These are phyloP conservation scores for Aspergillus taichungensis DNA, from an alignment of 495 filamentous ascomycete species.

Conservation along the genomic window DNA sequence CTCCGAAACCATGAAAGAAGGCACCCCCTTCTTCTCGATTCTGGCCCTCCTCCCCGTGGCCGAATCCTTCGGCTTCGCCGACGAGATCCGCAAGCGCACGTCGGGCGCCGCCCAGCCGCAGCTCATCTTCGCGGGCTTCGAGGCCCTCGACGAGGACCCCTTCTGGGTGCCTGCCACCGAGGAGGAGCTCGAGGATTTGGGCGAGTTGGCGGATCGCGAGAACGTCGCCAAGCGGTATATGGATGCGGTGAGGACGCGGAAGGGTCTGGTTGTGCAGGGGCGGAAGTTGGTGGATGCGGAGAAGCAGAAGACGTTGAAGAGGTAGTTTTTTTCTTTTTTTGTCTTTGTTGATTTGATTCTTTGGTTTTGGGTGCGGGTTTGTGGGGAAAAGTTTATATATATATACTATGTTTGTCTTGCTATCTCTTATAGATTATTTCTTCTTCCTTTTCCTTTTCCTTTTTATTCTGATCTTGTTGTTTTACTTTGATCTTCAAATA, in stretches of 20 bases:
- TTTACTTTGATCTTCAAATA: background rate
- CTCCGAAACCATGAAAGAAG: constrained; percentile 86
- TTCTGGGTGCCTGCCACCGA: constrained; percentile 97
- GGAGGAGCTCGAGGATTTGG: constrained; percentile 92
- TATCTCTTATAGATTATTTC: background rate
- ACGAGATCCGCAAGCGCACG: constrained; percentile 92
- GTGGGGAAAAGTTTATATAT: background rate
- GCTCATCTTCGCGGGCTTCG: constrained; percentile 86
- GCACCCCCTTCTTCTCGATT: constrained; percentile 93
- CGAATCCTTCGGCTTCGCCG: constrained; percentile 90
- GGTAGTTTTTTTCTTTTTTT: constrained; percentile 37
- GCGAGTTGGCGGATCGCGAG: constrained; percentile 84
- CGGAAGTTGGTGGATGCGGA: constrained; percentile 82
- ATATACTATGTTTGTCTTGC: too few relatives aligned
- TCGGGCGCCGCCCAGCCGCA: constrained; percentile 86
- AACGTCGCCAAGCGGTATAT: constrained; percentile 95
- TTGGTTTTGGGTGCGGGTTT: background rate
- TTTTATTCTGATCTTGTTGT: background rate
- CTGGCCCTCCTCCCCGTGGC: constrained; percentile 77
- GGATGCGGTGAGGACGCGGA: constrained; percentile 74
- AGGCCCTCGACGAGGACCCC: constrained; percentile 83
- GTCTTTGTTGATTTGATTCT: background rate
- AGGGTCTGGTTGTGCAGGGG: constrained; percentile 79
- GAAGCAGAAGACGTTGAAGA: constrained; percentile 98
- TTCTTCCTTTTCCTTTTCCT: background rate